These are phyloP conservation scores for Pseudogymnoascus sp. DNA, from an alignment of 2,329 filamentous ascomycete species.

Conservation along the genomic window DNA sequence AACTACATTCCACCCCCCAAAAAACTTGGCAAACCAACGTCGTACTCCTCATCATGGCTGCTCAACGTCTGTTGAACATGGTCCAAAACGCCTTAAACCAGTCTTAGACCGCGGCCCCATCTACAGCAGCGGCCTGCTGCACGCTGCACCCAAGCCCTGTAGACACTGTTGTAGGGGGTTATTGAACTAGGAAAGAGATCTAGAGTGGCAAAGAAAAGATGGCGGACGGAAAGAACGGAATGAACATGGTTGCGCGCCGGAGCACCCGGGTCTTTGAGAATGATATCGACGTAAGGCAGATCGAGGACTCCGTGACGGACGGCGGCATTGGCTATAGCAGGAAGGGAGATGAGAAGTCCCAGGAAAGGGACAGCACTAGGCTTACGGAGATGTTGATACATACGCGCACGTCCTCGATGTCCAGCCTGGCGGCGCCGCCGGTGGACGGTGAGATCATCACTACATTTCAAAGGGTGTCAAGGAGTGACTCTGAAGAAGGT, in stretches of 20 bases:
- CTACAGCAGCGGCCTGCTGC: conserved; percentile 7
- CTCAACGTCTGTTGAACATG: conserved; percentile 10
- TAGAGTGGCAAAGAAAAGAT: background rate
- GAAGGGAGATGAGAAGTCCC: conserved; percentile 1
- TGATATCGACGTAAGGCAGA: conserved; percentile 9
- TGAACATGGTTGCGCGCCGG: conserved; percentile 8
- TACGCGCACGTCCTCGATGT: background rate
- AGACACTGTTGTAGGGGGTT: conserved; percentile 8
- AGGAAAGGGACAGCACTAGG: background rate
- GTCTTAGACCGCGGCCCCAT: conserved; percentile 4
- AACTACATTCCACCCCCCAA: background rate
- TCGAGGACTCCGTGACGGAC: background rate
- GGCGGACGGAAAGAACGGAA: conserved; percentile 4
- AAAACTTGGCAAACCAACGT: conserved; percentile 5
- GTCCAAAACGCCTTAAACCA: conserved; percentile 1
- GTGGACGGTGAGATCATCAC: conserved; percentile 3
- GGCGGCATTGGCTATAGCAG: background rate
- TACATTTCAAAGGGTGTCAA: background rate
- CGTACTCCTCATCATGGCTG: conserved; percentile 5
- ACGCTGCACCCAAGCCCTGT: background rate
- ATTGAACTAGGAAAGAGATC: background rate
- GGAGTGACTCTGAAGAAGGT: conserved; percentile 8
- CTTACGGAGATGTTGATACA: background rate
- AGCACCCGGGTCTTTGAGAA: conserved; percentile 10
- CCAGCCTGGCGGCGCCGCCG: background rate